These are phyloP conservation scores for Lumnitzera racemosa DNA, from an alignment of 345 rosid genomes.

Conservation along the genomic window DNA sequence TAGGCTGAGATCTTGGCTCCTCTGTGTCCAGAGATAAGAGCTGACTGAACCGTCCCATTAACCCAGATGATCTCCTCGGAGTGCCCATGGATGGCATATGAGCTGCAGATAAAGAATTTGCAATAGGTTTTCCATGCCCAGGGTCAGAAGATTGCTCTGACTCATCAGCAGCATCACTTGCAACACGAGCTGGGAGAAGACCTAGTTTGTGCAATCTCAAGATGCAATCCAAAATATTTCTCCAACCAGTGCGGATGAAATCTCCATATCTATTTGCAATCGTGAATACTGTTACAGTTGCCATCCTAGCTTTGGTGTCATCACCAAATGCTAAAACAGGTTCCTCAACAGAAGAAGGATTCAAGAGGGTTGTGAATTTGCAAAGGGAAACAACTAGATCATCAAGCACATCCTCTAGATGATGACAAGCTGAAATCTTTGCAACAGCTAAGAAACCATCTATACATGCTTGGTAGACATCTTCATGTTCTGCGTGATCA, in stretches of 20 bases:
- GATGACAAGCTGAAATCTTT: slow-evolving; percentile 95
- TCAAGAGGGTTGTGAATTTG: slow-evolving; percentile 91
- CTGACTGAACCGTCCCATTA: slow-evolving; percentile 99
- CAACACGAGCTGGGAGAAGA: slow-evolving; percentile 97
- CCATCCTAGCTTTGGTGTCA: slow-evolving; percentile 92
- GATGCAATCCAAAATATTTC: slow-evolving; percentile 94
- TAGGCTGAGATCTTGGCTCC: slow-evolving; percentile 97
- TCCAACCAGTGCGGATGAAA: slow-evolving; percentile 90
- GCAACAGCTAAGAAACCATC: slow-evolving; percentile 98
- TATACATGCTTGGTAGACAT: slow-evolving; percentile 89
- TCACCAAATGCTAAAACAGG: slow-evolving; percentile 96
- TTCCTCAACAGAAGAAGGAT: slow-evolving; percentile 78
- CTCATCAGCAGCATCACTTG: slow-evolving; percentile 98
- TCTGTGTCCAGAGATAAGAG: slow-evolving; percentile 95
- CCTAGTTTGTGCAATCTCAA: slow-evolving; percentile 93
- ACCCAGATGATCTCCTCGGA: slow-evolving; percentile 92
- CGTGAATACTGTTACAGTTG: slow-evolving; percentile 91
- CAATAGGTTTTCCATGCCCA: slow-evolving; percentile 70
- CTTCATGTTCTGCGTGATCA: slow-evolving; percentile 97
- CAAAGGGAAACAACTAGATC: slow-evolving; percentile 94
- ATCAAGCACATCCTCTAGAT: slow-evolving; percentile 96
- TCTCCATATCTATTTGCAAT: slow-evolving; percentile 97
- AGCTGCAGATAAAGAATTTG: slow-evolving; percentile 69
- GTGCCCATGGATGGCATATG: slow-evolving; percentile 81
- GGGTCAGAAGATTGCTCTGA: slow-evolving; percentile 78